Evolutionary conservation across 2,329 filamentous ascomycete genomes (phyloP).

Genomic region (Xylaria sp.): DNA sequence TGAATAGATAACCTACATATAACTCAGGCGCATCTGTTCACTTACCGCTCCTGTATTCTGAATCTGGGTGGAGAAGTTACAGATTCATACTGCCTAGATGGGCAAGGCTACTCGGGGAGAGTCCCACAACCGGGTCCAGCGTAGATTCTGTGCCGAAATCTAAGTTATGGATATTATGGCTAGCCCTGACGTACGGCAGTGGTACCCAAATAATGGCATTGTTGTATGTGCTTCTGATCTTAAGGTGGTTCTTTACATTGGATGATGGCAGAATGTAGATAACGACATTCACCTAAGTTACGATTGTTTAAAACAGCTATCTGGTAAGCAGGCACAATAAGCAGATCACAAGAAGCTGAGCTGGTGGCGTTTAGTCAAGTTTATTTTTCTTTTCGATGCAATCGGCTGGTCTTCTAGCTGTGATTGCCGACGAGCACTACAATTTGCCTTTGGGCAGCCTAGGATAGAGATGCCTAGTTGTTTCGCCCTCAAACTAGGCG

Average conservation of each 20-base stretch:
- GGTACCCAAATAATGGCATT: not conserved
- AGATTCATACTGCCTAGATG: not conserved
- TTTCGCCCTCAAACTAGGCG: constrained; percentile 21
- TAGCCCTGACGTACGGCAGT: not conserved
- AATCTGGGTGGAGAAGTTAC: not conserved
- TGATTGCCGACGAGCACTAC: constrained; percentile 19
- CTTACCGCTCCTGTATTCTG: not conserved
- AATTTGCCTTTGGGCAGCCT: constrained; percentile 8
- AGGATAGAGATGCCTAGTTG: constrained; percentile 3
- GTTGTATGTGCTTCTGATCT: not conserved
- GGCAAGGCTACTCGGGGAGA: not conserved
- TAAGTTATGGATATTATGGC: not conserved
- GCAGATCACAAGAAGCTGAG: not conserved
- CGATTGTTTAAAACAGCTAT: not conserved
- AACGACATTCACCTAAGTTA: not conserved
- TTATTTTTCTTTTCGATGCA: constrained; percentile 17
- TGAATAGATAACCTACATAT: not conserved
- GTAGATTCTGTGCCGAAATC: not conserved
- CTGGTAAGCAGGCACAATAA: not conserved
- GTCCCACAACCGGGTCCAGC: not conserved
- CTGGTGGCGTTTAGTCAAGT: constrained; percentile 15
- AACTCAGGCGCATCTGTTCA: not conserved
- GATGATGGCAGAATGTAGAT: not conserved
- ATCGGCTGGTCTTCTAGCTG: constrained; percentile 4
- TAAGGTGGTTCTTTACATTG: not conserved